These are phyloP conservation scores for Danielozyma ontarioensis DNA, from an alignment of 805 yeast genomes.

Conservation along the genomic window DNA sequence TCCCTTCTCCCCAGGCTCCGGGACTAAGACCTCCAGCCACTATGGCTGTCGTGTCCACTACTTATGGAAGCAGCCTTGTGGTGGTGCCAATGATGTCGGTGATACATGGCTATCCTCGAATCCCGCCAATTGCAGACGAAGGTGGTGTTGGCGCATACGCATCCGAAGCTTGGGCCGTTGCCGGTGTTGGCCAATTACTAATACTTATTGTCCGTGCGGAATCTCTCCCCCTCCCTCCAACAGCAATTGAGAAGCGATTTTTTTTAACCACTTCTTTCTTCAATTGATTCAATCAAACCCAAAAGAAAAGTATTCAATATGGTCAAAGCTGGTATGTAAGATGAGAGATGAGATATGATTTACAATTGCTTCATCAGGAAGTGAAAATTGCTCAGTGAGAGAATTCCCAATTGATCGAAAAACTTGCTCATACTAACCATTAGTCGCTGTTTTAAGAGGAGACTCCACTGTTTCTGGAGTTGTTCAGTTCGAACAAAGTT, in stretches of 20 bases:
- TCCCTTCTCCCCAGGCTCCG: too few species aligned
- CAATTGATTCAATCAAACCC: slow-evolving; percentile 1
- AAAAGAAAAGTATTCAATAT: slow-evolving; percentile 23
- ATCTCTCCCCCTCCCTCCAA: neutral
- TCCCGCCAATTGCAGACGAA: too few species aligned
- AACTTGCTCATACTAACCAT: slow-evolving; percentile 8
- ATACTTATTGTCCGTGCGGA: neutral
- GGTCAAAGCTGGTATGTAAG: slow-evolving; percentile 61
- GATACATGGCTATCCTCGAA: too few species aligned
- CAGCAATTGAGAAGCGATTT: too few species aligned
- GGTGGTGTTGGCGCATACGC: neutral
- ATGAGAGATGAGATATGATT: neutral
- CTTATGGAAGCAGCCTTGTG: neutral
- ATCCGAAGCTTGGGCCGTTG: neutral
- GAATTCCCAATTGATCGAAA: neutral
- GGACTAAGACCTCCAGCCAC: neutral
- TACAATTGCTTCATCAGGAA: slow-evolving; percentile 1
- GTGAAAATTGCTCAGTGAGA: slow-evolving; percentile 1
- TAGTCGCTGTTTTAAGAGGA: slow-evolving; percentile 95
- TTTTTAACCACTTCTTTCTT: neutral
- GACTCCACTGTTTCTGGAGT: slow-evolving; percentile 85
- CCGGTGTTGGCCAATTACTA: neutral
- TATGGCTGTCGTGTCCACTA: neutral
- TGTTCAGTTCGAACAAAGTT: slow-evolving; percentile 79
- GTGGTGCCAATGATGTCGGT: neutral